A percentile compares a stretch with the other conserved stretches of the same genome.
These are phyloP conservation scores for Clavispora santaluciae DNA, from an alignment of 805 yeast genomes.

Conservation along the genomic window DNA sequence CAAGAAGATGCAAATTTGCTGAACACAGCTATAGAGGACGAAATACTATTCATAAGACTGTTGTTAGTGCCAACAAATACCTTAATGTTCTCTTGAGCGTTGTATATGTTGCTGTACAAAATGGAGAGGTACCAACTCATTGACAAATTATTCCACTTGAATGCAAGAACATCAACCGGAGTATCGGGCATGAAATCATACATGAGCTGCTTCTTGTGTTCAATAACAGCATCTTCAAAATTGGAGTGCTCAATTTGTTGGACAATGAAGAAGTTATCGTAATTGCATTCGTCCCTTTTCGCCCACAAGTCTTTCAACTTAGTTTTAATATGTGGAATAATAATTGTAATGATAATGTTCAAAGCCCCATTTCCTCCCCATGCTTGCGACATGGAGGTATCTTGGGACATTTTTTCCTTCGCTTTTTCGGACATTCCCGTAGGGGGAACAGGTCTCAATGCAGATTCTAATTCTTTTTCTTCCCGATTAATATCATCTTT, in stretches of 20 bases:
- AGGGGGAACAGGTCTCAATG: constrained; percentile 48
- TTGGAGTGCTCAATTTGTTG: constrained; percentile 39
- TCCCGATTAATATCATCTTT: constrained; percentile 12
- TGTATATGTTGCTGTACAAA: constrained; percentile 55
- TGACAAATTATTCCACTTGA: constrained; percentile 59
- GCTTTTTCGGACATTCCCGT: constrained; percentile 59
- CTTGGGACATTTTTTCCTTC: constrained; percentile 47
- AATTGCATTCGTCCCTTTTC: constrained; percentile 13
- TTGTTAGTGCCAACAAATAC: constrained; percentile 18
- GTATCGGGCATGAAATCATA: constrained; percentile 41
- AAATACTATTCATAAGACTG: constrained; percentile 36
- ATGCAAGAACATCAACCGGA: constrained; percentile 41
- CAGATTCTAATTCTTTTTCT: constrained; percentile 29
- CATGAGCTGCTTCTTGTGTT: constrained; percentile 26
- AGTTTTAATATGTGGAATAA: constrained; percentile 35
- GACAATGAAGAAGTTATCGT: constrained; percentile 29
- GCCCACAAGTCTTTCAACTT: constrained; percentile 24
- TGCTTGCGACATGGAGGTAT: constrained; percentile 43
- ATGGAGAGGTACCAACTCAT: constrained; percentile 74
- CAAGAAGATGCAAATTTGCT: constrained; percentile 35
- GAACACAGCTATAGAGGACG: constrained; percentile 32
- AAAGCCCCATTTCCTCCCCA: constrained; percentile 59
- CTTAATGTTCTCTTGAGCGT: constrained; percentile 12
- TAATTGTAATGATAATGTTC: constrained; percentile 32
- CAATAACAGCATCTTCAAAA: constrained; percentile 17